These are phyloP conservation scores for Boletus pseudopeckii DNA, from an alignment of 768 basidiomycete species.

Conservation along the genomic window DNA sequence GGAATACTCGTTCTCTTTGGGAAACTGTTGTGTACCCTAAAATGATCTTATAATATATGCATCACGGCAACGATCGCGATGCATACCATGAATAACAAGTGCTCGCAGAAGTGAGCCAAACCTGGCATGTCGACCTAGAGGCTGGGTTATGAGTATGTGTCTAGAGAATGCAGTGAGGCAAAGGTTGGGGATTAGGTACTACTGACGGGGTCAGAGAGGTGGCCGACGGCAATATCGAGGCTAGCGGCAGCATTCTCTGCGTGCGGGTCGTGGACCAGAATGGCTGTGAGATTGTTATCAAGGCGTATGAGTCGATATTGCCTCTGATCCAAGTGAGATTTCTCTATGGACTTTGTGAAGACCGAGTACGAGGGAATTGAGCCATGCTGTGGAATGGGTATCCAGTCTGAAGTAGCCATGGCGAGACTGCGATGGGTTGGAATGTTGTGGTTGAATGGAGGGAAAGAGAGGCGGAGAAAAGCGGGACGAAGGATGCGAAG, in stretches of 20 bases:
- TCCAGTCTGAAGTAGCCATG: conserved; percentile 27
- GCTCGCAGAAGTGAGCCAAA: conserved; percentile 94
- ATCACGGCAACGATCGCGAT: background rate
- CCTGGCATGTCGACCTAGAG: conserved; percentile 83
- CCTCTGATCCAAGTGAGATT: conserved; percentile 75
- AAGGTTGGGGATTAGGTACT: background rate
- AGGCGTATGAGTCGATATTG: conserved; percentile 79
- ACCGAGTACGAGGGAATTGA: conserved; percentile 45
- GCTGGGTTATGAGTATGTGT: background rate
- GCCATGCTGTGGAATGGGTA: conserved; percentile 6
- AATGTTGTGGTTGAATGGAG: no score
- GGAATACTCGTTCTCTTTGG: conserved; percentile 91
- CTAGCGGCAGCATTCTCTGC: conserved; percentile 95
- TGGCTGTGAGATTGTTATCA: conserved; percentile 86
- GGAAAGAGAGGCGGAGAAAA: conserved; percentile 6
- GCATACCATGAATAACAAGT: conserved; percentile 90
- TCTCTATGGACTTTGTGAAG: conserved; percentile 60
- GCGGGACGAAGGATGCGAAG: conserved; percentile 10
- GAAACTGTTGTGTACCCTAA: conserved; percentile 80
- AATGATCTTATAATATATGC: background rate
- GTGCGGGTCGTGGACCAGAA: conserved; percentile 76
- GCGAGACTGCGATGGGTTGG: conserved; percentile 13
- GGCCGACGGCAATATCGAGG: conserved; percentile 92
- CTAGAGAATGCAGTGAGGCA: background rate
- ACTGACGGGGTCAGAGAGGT: conserved; percentile 87